A percentile compares a stretch with the other conserved stretches of the same genome.
Evolutionary conservation across 164 flowering plant genomes (phyloP).

Genomic region (Pachysandra terminalis): DNA sequence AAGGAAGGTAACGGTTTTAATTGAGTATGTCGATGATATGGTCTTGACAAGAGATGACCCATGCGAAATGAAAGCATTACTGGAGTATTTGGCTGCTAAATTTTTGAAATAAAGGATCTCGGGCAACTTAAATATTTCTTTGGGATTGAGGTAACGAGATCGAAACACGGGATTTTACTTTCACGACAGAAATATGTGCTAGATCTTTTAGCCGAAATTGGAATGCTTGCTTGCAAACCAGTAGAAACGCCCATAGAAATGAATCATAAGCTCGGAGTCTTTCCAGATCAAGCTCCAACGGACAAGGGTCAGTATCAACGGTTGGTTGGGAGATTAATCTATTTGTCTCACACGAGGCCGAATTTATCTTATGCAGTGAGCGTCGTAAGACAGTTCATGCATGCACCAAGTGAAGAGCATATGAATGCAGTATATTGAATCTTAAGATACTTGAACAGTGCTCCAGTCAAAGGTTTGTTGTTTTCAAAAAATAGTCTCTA

Average conservation of each 20-base stretch:
- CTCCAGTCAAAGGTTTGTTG: slow-evolving; percentile 1
- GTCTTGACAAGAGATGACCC: too few relatives aligned
- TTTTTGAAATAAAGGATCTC: too few relatives aligned
- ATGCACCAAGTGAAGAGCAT: slow-evolving; percentile 2
- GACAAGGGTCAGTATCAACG: not conserved
- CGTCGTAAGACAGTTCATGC: not conserved
- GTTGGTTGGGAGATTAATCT: slow-evolving; percentile 1
- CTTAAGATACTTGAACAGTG: slow-evolving; percentile 1
- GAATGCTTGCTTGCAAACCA: too few relatives aligned
- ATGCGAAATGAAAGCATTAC: too few relatives aligned
- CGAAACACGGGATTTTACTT: too few relatives aligned
- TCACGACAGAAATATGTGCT: too few relatives aligned
- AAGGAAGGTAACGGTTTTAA: too few relatives aligned
- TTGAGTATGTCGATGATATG: too few relatives aligned
- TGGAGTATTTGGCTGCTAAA: not conserved
- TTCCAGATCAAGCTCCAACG: not conserved
- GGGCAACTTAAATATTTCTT: too few relatives aligned
- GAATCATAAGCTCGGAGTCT: not conserved
- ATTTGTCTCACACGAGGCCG: slow-evolving; percentile 1
- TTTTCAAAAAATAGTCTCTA: not conserved
- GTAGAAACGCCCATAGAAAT: too few relatives aligned
- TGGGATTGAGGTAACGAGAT: too few relatives aligned
- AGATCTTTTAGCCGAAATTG: too few relatives aligned
- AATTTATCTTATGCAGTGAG: not conserved
- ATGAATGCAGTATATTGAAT: slow-evolving; percentile 3